Percentiles rank a stretch among this genome's conserved stretches.
Evolutionary conservation across 139 green algal species (phyloP).

Genomic region (Auxenochlorella pyrenoidosa): DNA sequence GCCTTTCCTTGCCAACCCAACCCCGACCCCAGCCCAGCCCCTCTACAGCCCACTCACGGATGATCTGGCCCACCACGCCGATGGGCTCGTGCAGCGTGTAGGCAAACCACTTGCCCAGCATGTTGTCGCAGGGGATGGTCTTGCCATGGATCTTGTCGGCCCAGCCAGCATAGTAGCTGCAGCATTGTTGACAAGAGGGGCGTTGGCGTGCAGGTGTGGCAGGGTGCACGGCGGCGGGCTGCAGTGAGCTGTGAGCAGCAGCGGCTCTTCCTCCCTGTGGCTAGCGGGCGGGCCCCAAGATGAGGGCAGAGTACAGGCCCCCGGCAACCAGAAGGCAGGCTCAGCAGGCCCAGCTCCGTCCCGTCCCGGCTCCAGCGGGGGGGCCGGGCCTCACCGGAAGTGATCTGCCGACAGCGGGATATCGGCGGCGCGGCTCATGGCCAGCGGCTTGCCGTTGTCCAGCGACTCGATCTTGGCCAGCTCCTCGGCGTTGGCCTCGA

Average conservation of each 20-base stretch:
- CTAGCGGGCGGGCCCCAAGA: too few relatives aligned
- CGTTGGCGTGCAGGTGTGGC: not conserved
- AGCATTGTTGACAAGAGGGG: not conserved
- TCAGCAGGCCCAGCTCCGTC: too few relatives aligned
- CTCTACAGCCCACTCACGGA: slow-evolving; percentile 8
- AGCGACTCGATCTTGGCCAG: slow-evolving; percentile 68
- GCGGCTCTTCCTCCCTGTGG: too few relatives aligned
- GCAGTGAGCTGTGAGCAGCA: too few relatives aligned
- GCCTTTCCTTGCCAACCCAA: not conserved
- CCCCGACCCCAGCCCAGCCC: not conserved
- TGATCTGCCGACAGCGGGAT: slow-evolving; percentile 63
- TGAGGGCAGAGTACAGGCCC: too few relatives aligned
- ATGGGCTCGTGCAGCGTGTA: slow-evolving; percentile 51
- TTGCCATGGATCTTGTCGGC: slow-evolving; percentile 81
- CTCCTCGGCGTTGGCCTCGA: slow-evolving; percentile 66
- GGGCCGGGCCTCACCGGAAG: slow-evolving; percentile 48
- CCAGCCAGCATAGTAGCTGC: slow-evolving; percentile 67
- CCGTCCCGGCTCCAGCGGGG: too few relatives aligned
- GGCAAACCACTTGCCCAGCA: slow-evolving; percentile 18
- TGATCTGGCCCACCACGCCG: slow-evolving; percentile 64
- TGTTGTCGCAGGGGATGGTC: slow-evolving; percentile 65
- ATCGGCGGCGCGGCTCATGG: slow-evolving; percentile 37
- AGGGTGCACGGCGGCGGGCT: too few relatives aligned
- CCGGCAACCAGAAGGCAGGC: too few relatives aligned
- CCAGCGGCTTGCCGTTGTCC: slow-evolving; percentile 78